Percentiles rank a stretch among this genome's conserved stretches.
These are phyloP conservation scores for Candida anutae DNA, from an alignment of 1,139 yeast genomes.

Conservation along the genomic window DNA sequence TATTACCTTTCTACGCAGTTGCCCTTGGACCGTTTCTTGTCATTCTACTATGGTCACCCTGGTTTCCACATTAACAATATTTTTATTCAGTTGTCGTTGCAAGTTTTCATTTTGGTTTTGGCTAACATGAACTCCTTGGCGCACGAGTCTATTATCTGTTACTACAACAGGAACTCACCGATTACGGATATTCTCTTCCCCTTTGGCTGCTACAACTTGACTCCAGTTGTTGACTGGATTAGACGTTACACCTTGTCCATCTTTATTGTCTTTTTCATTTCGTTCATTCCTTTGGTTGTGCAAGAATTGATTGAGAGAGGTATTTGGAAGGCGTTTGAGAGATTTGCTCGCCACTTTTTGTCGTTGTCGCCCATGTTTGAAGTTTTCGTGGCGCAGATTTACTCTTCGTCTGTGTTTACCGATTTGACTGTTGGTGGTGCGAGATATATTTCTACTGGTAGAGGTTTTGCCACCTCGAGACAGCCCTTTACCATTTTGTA, in stretches of 20 bases:
- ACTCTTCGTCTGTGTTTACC: slow-evolving; percentile 82
- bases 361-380: slow-evolving; percentile 96
- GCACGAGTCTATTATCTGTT: slow-evolving; percentile 82
- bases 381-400: slow-evolving; percentile 97
- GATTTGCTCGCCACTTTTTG: slow-evolving; percentile 82
- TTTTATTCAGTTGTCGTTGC: slow-evolving; percentile 91
- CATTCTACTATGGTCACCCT: slow-evolving; percentile 97
- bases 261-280: slow-evolving; percentile 96
- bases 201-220: slow-evolving; percentile 85
- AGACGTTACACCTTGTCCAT: slow-evolving; percentile 96
- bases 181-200: slow-evolving; percentile 81
- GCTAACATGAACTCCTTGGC: slow-evolving; percentile 89
- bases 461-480: slow-evolving; percentile 99
- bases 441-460: slow-evolving; percentile 96
- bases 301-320: slow-evolving; percentile 98
- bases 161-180: slow-evolving; percentile 77
- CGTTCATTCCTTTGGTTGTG: slow-evolving; percentile 91
- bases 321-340: slow-evolving; percentile 87
- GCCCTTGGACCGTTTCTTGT: slow-evolving; percentile 93
- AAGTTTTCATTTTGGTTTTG: slow-evolving; percentile 83
- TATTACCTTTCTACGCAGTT: slow-evolving; percentile 95
- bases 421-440: slow-evolving; percentile 99
- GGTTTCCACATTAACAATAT: slow-evolving; percentile 98
- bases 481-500: slow-evolving; percentile 93
- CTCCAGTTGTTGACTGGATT: slow-evolving; percentile 92